Percentiles rank a stretch among this genome's conserved stretches.
These are phyloP conservation scores for Sorghum bicolor DNA, from an alignment of 176 grass and related monocot species.

Conservation along the genomic window DNA sequence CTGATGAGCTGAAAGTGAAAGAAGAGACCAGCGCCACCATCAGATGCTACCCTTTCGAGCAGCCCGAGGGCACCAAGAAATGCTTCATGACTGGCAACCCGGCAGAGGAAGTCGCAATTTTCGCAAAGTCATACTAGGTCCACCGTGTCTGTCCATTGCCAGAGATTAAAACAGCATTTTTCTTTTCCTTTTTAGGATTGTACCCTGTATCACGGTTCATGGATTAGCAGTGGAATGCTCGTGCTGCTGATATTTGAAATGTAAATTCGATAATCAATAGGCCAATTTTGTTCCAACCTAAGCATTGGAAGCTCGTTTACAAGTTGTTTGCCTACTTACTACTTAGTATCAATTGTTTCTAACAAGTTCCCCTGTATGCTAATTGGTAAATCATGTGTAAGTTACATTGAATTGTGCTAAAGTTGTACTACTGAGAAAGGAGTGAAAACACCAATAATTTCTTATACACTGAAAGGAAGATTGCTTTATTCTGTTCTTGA, in stretches of 20 bases:
- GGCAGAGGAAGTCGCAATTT: slow-evolving; percentile 89
- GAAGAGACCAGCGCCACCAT: slow-evolving; percentile 96
- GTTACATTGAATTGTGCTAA: not conserved
- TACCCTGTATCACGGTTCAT: not conserved
- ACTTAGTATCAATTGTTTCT: not conserved
- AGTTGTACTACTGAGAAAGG: not conserved
- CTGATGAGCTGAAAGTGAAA: slow-evolving; percentile 93
- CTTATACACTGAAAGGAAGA: not conserved
- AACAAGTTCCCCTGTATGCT: not conserved
- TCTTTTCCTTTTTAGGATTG: not conserved
- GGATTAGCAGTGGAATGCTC: not conserved
- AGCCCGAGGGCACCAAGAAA: slow-evolving; percentile 72
- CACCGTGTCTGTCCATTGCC: not conserved
- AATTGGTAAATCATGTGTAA: not conserved
- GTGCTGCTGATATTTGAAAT: slow-evolving; percentile 17
- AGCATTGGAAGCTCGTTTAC: not conserved
- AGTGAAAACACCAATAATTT: not conserved
- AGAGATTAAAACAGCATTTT: not conserved
- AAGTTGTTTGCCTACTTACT: not conserved
- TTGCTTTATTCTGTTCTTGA: not conserved
- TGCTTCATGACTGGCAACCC: slow-evolving; percentile 96
- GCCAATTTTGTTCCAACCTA: not conserved
- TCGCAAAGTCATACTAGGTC: slow-evolving; percentile 80
- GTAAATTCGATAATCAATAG: slow-evolving; percentile 30
- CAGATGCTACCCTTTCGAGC: slow-evolving; percentile 93